A percentile compares a stretch with the other conserved stretches of the same genome.
These are phyloP conservation scores for Fusarium sp. DNA, from an alignment of 2,329 filamentous ascomycete genomes.

Conservation along the genomic window DNA sequence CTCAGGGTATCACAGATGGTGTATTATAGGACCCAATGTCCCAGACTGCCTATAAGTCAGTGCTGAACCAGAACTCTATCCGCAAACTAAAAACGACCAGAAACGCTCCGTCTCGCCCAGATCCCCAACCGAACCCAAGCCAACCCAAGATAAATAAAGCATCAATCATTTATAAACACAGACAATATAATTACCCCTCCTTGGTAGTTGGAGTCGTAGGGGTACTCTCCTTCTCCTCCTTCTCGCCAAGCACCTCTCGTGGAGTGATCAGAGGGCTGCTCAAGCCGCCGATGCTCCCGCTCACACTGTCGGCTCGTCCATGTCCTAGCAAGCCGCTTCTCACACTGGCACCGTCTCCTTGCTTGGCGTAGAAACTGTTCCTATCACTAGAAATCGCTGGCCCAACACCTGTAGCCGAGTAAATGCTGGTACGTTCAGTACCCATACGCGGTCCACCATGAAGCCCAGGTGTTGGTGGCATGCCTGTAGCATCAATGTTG, in stretches of 20 bases:
- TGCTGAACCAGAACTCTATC: conserved; percentile 39
- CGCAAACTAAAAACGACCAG: conserved; percentile 31
- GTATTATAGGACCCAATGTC: conserved; percentile 40
- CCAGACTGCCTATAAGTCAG: conserved; percentile 34
- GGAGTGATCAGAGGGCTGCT: conserved; percentile 74
- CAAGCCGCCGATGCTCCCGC: conserved; percentile 75
- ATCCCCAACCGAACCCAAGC: conserved; percentile 18
- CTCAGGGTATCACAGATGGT: conserved; percentile 48
- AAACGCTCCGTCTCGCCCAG: conserved; percentile 28
- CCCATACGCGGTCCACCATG: conserved; percentile 61
- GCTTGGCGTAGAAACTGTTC: conserved; percentile 82
- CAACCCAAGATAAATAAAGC: conserved; percentile 30
- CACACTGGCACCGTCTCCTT: conserved; percentile 80
- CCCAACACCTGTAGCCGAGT: conserved; percentile 78
- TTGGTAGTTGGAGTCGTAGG: conserved; percentile 33
- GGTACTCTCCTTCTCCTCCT: conserved; percentile 43
- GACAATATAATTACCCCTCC: conserved; percentile 23
- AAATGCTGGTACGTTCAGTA: conserved; percentile 81
- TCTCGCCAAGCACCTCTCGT: conserved; percentile 57
- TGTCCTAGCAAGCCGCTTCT: conserved; percentile 84
- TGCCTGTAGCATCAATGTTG: conserved; percentile 68
- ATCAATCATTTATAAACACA: conserved; percentile 37
- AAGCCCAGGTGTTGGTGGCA: conserved; percentile 62
- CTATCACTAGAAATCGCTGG: conserved; percentile 79
- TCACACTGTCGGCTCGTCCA: conserved; percentile 83